Percentiles rank a stretch among this genome's conserved stretches.
phyloP scores from a whole-genome alignment of 805 yeast species.

The Saturnispora gosingensis region DNA sequence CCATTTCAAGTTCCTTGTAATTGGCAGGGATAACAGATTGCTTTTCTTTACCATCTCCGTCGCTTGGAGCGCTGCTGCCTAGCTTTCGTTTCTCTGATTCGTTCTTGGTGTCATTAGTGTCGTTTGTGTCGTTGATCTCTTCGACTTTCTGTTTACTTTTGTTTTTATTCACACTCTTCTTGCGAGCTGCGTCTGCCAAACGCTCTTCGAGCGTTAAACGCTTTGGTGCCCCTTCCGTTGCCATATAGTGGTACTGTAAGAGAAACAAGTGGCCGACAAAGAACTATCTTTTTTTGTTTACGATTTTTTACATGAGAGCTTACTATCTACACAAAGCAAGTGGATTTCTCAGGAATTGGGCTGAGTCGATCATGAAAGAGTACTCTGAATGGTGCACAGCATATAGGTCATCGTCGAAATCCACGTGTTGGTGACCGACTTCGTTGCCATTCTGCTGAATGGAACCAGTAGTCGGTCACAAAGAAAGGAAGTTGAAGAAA shows the following conservation, averaged over 20 bases:
- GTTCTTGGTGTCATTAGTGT: neutral
- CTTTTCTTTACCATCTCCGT: neutral
- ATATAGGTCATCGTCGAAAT: constrained; percentile 9
- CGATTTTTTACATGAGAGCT: neutral
- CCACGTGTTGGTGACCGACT: neutral
- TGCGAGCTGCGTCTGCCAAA: constrained; percentile 67
- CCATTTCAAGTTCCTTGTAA: neutral
- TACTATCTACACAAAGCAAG: neutral
- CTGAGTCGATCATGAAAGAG: constrained; percentile 11
- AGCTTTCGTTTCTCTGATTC: neutral
- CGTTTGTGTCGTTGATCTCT: constrained; percentile 1
- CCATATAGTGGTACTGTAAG: neutral
- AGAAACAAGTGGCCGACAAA: neutral
- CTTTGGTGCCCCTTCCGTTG: constrained; percentile 25
- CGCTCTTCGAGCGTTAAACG: constrained; percentile 77
- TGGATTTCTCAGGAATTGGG: constrained; percentile 8
- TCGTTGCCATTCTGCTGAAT: neutral
- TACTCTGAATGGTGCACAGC: constrained; percentile 12
- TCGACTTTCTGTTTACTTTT: constrained; percentile 1
- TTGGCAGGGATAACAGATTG: neutral
- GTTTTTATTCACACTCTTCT: constrained; percentile 8
- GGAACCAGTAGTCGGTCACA: neutral
- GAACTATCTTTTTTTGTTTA: neutral
- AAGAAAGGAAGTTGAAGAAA: neutral
- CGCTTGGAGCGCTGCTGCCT: neutral